These are phyloP conservation scores for Pontederia crassipes DNA, from an alignment of 176 grass and related monocot genomes.

Conservation along the genomic window DNA sequence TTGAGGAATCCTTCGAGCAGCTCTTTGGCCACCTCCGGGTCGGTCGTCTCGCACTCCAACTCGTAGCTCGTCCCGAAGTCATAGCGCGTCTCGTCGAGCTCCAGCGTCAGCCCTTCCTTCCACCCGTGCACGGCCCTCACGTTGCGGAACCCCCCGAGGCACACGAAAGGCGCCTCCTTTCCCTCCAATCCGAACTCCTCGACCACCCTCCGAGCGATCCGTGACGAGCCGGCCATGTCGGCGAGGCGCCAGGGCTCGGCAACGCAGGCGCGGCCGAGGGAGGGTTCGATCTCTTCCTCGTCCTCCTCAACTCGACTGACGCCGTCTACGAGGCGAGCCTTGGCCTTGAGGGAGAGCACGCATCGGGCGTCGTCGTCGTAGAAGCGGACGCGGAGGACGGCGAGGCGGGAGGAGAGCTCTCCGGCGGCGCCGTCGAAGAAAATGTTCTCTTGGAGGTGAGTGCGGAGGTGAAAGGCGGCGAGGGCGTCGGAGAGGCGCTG, in stretches of 20 bases:
- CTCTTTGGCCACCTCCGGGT: constrained; percentile 49
- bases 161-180: constrained; percentile 31
- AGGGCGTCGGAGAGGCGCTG: constrained; percentile 60
- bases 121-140: constrained; percentile 56
- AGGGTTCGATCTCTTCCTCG: constrained; percentile 60
- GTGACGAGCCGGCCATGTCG: constrained; percentile 28
- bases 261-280: constrained; percentile 56
- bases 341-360: constrained; percentile 73
- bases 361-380: constrained; percentile 49
- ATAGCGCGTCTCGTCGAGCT: constrained; percentile 74
- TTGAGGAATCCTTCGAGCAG: constrained; percentile 55
- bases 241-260: constrained; percentile 48
- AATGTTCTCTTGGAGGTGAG: constrained; percentile 59
- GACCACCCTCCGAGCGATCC: constrained; percentile 52
- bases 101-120: constrained; percentile 43
- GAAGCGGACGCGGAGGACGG: constrained; percentile 63
- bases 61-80: constrained; percentile 65
- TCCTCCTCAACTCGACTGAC: constrained; percentile 79
- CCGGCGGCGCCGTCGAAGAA: constrained; percentile 74
- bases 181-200: constrained; percentile 42
- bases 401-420: constrained; percentile 37
- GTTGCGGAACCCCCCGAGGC: constrained; percentile 81
- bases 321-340: constrained; percentile 44
- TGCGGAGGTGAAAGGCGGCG: constrained; percentile 41
- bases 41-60: constrained; percentile 67